These are phyloP conservation scores for Protostelium mycophagum DNA, from an alignment of 78 protist genomes.

Conservation along the genomic window DNA sequence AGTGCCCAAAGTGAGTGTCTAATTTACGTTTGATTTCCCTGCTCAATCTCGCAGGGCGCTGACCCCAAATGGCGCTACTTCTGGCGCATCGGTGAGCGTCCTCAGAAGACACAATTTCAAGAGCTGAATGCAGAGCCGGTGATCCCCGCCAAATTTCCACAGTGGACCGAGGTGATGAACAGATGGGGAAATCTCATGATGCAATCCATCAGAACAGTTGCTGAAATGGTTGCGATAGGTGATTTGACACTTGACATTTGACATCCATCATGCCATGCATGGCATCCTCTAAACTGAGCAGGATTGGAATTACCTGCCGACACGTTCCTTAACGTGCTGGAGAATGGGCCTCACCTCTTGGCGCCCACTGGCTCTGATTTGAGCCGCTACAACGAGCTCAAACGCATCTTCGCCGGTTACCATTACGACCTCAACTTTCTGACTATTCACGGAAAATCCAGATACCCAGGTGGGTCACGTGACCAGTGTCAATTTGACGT, in stretches of 20 bases:
- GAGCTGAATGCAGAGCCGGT: slow-evolving; percentile 74
- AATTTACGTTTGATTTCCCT: neutral
- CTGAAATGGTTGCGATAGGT: slow-evolving; percentile 55
- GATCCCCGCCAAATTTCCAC: slow-evolving; percentile 62
- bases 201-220: slow-evolving; percentile 21
- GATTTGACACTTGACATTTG: neutral
- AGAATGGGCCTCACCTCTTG: slow-evolving; percentile 81
- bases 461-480: slow-evolving; percentile 77
- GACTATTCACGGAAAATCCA: slow-evolving; percentile 81
- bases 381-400: slow-evolving; percentile 32
- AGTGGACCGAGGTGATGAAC: slow-evolving; percentile 64
- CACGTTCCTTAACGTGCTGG: slow-evolving; percentile 54
- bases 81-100: slow-evolving; percentile 84
- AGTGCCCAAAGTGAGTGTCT: slow-evolving; percentile 23
- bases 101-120: slow-evolving; percentile 50
- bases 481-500: neutral
- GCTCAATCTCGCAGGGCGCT: slow-evolving; percentile 31
- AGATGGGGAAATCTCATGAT: slow-evolving; percentile 48
- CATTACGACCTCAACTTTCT: slow-evolving; percentile 86
- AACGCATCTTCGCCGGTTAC: slow-evolving; percentile 79
- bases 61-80: slow-evolving; percentile 91
- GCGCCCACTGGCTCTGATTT: slow-evolving; percentile 92
- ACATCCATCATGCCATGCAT: neutral
- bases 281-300: no score
- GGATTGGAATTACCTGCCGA: slow-evolving; percentile 49